Conservation (phyloP, 805 yeast species). For the Yamadazyma sp. region DNA sequence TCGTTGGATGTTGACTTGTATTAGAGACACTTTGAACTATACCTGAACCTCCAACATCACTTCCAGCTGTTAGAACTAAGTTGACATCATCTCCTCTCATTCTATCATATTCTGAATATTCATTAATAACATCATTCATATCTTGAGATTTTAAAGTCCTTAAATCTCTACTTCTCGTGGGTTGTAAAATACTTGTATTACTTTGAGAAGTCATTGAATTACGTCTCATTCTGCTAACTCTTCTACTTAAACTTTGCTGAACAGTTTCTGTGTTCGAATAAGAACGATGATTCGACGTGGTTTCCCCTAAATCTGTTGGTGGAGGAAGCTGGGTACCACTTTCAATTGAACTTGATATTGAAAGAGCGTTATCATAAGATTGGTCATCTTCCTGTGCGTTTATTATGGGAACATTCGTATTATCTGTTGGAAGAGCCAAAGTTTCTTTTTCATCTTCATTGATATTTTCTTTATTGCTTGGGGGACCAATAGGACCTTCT, state of each 20-base stretch:
- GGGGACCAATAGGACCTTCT: too few relatives aligned
- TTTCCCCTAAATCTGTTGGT: constrained; percentile 8
- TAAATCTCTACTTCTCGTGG: constrained; percentile 11
- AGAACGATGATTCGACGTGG: background rate
- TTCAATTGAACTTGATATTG: constrained; percentile 12
- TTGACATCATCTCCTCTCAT: constrained; percentile 16
- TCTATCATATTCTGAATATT: constrained; percentile 46
- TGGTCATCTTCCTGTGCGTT: constrained; percentile 1
- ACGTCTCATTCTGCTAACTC: constrained; percentile 5
- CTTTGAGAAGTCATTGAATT: constrained; percentile 3
- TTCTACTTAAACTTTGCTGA: constrained; percentile 3
- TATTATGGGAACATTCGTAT: background rate
- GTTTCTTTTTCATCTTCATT: background rate
- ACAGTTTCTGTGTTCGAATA: background rate
- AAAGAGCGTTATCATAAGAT: constrained; percentile 6
- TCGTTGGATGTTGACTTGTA: constrained; percentile 3
- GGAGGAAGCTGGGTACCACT: constrained; percentile 4
- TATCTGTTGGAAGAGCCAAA: background rate
- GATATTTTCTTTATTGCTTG: background rate
- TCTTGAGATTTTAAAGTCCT: constrained; percentile 23
- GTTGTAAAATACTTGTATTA: constrained; percentile 1
- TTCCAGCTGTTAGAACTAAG: constrained; percentile 19
- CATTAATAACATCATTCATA: constrained; percentile 38
- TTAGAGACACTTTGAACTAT: background rate
- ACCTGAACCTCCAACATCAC: constrained; percentile 19